Evolutionary conservation across 2,329 filamentous ascomycete genomes (phyloP).

Genomic region (Nothomitra cinnamomea): DNA sequence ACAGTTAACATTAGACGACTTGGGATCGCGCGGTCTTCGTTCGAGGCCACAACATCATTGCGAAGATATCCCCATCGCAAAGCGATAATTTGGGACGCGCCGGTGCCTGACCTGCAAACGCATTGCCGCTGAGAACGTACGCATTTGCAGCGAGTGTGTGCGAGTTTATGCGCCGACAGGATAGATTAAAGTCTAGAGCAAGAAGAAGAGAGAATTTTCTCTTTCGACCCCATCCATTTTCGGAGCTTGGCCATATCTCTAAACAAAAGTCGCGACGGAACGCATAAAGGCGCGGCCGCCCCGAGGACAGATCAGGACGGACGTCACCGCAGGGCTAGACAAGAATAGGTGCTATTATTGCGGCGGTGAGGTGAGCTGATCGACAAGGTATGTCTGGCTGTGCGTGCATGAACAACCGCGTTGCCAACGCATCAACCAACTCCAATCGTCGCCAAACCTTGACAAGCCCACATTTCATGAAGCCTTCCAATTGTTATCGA

Average conservation of each 20-base stretch:
- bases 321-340: constrained; percentile 2
- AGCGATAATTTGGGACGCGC: not conserved
- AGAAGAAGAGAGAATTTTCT: not conserved
- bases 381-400: constrained; percentile 4
- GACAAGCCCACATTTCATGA: not conserved
- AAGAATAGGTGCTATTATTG: not conserved
- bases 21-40: not conserved
- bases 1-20: not conserved
- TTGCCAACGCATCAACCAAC: constrained; percentile 6
- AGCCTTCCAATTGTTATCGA: not conserved
- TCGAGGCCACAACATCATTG: not conserved
- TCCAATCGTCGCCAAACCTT: constrained; percentile 5
- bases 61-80: not conserved
- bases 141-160: not conserved
- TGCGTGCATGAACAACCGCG: constrained; percentile 5
- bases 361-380: constrained; percentile 5
- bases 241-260: not conserved
- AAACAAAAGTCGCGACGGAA: not conserved
- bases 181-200: not conserved
- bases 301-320: not conserved
- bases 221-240: constrained; percentile 2
- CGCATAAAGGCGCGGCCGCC: not conserved
- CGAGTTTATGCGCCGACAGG: not conserved
- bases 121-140: not conserved
- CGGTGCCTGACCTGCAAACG: not conserved